A percentile compares a stretch with the other conserved stretches of the same genome.
Evolutionary conservation across 805 yeast genomes (phyloP).

Genomic region (Saccharomycopsis capsularis): DNA sequence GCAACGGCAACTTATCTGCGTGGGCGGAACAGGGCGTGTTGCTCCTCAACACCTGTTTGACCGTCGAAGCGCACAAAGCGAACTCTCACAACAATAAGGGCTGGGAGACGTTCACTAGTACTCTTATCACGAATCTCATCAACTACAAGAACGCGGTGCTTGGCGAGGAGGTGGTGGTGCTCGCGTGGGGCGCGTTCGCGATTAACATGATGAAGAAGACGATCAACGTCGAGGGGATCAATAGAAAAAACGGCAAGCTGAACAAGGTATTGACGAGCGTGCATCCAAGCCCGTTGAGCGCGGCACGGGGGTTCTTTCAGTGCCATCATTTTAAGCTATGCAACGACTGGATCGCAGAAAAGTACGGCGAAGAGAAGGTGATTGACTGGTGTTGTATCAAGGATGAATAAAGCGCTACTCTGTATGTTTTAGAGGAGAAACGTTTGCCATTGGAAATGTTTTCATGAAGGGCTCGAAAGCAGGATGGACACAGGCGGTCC

Average conservation of each 20-base stretch:
- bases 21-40: constrained; percentile 91
- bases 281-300: constrained; percentile 94
- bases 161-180: constrained; percentile 53
- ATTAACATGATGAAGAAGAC: constrained; percentile 42
- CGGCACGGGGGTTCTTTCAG: constrained; percentile 78
- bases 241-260: constrained; percentile 25
- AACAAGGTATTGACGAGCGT: constrained; percentile 61
- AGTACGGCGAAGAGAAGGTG: constrained; percentile 34
- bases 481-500: too few relatives aligned
- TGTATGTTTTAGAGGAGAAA: too few relatives aligned
- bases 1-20: constrained; percentile 59
- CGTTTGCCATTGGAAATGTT: too few relatives aligned
- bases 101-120: constrained; percentile 86
- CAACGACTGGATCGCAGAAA: constrained; percentile 63
- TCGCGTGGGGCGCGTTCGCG: constrained; percentile 83
- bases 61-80: constrained; percentile 90
- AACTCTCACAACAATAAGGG: constrained; percentile 87
- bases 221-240: constrained; percentile 29
- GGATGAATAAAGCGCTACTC: too few relatives aligned
- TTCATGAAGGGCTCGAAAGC: too few relatives aligned
- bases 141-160: constrained; percentile 37
- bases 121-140: constrained; percentile 50
- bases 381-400: constrained; percentile 54
- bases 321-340: constrained; percentile 66
- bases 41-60: constrained; percentile 77